Conservation (phyloP, 345 rosid genomes). For the Dipteronia sinensis region DNA sequence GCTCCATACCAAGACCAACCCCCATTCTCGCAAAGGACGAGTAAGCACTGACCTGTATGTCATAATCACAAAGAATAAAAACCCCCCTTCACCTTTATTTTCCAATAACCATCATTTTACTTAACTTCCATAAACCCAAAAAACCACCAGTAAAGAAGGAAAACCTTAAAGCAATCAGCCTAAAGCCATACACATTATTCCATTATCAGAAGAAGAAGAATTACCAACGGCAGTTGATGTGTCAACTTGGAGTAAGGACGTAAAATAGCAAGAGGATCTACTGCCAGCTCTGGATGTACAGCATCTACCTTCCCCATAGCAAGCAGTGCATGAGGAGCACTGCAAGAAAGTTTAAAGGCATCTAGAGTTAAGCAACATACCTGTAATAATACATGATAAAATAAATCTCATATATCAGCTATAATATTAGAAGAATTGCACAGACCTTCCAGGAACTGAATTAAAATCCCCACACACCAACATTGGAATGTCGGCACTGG, state of each 20-base stretch:
- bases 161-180: background rate
- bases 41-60: constrained; percentile 94
- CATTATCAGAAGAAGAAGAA: constrained; percentile 1
- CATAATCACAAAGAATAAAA: constrained; percentile 10
- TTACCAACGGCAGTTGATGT: constrained; percentile 95
- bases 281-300: constrained; percentile 68
- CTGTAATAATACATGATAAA: background rate
- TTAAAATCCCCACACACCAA: constrained; percentile 98
- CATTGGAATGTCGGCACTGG: constrained; percentile 98
- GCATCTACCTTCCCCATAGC: constrained; percentile 92
- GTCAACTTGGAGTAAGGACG: constrained; percentile 85
- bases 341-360: constrained; percentile 40
- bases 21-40: constrained; percentile 83
- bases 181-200: background rate
- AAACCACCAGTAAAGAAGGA: background rate
- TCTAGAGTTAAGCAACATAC: background rate
- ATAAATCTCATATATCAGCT: constrained; percentile 11
- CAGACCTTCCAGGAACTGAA: constrained; percentile 89
- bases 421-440: constrained; percentile 24
- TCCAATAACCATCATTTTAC: background rate
- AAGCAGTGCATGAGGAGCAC: constrained; percentile 97
- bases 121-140: background rate
- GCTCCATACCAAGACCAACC: constrained; percentile 58
- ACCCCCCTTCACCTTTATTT: background rate
- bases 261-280: constrained; percentile 86